These are phyloP conservation scores for Escovopsis sp. DNA, from an alignment of 2,329 filamentous ascomycete species.

Conservation along the genomic window DNA sequence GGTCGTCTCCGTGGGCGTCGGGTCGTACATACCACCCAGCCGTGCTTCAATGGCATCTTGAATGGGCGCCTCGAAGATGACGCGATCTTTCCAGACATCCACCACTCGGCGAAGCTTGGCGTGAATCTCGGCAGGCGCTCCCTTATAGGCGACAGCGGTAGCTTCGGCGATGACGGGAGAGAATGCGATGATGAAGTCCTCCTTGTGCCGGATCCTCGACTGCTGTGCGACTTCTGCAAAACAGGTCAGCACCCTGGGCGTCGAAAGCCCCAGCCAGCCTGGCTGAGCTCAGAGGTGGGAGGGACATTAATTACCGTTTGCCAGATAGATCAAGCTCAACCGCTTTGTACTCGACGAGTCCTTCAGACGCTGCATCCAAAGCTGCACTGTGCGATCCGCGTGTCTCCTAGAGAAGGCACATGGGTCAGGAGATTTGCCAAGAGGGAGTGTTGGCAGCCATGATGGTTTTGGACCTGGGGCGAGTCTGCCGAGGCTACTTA, in stretches of 20 bases:
- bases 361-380: slow-evolving; percentile 83
- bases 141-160: slow-evolving; percentile 80
- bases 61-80: slow-evolving; percentile 69
- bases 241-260: neutral
- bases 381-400: slow-evolving; percentile 77
- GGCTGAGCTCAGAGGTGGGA: neutral
- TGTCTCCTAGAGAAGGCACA: slow-evolving; percentile 48
- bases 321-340: slow-evolving; percentile 83
- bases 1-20: neutral
- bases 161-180: slow-evolving; percentile 86
- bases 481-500: slow-evolving; percentile 24
- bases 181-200: slow-evolving; percentile 86
- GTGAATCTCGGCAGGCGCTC: slow-evolving; percentile 72
- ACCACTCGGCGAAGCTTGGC: slow-evolving; percentile 76
- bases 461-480: neutral
- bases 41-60: slow-evolving; percentile 68
- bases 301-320: slow-evolving; percentile 53
- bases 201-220: slow-evolving; percentile 80
- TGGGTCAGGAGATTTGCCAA: neutral
- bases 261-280: neutral
- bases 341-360: slow-evolving; percentile 77
- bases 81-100: slow-evolving; percentile 82
- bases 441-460: slow-evolving; percentile 1
- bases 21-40: slow-evolving; percentile 49
- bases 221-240: slow-evolving; percentile 80